Conservation (phyloP, 768 basidiomycete species). For the Tremella yokohamensis region DNA sequence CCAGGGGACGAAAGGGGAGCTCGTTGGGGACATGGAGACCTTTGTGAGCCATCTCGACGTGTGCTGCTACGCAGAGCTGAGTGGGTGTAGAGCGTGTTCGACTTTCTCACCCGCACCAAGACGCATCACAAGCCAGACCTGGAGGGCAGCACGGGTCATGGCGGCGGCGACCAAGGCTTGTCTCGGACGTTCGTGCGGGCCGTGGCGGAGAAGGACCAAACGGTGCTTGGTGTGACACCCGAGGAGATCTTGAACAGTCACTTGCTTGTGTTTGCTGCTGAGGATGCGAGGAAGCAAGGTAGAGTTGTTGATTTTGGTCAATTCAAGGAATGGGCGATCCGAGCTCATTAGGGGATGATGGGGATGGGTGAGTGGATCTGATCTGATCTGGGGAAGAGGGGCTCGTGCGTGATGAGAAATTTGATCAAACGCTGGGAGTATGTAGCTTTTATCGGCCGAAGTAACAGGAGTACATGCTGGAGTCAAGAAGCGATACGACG, state of each 20-base stretch:
- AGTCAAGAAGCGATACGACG: no score
- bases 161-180: slow-evolving; percentile 76
- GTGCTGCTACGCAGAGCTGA: slow-evolving; percentile 1
- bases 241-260: slow-evolving; percentile 71
- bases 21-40: slow-evolving; percentile 75
- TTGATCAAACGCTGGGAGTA: no score
- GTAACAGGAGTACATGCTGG: no score
- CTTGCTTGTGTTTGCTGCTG: slow-evolving; percentile 82
- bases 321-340: slow-evolving; percentile 56
- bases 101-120: slow-evolving; percentile 60
- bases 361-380: no score
- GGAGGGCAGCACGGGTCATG: slow-evolving; percentile 61
- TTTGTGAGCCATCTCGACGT: slow-evolving; percentile 51
- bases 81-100: slow-evolving; percentile 58
- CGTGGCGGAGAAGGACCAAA: slow-evolving; percentile 64
- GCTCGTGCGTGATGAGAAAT: no score
- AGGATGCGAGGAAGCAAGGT: slow-evolving; percentile 68
- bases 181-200: slow-evolving; percentile 73
- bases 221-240: slow-evolving; percentile 61
- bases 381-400: no score
- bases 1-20: slow-evolving; percentile 82
- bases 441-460: no score
- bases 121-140: slow-evolving; percentile 57
- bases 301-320: slow-evolving; percentile 65
- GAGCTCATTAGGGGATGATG: no score